Conservation (phyloP, 768 basidiomycete species). For the Coprinopsis sp. region DNA sequence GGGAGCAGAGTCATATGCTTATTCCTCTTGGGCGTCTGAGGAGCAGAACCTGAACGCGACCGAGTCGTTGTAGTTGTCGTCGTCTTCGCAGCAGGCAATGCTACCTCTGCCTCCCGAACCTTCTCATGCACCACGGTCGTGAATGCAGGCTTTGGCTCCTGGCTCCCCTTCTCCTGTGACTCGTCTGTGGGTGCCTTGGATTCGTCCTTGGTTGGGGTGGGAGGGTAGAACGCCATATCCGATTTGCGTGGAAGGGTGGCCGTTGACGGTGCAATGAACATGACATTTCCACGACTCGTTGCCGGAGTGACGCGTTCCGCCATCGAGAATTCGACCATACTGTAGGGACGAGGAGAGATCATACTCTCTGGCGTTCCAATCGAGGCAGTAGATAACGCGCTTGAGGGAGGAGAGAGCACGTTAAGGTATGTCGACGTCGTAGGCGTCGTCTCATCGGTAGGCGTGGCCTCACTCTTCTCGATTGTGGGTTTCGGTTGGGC, state of each 20-base stretch:
- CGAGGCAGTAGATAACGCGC: slow-evolving; percentile 11
- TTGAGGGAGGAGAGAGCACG: slow-evolving; percentile 20
- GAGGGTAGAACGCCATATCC: slow-evolving; percentile 33
- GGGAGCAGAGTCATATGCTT: slow-evolving; percentile 29
- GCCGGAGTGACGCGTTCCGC: slow-evolving; percentile 35
- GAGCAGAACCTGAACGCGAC: slow-evolving; percentile 6
- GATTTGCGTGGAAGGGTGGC: slow-evolving; percentile 22
- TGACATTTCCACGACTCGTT: slow-evolving; percentile 32
- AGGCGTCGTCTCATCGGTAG: not conserved
- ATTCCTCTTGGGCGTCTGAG: slow-evolving; percentile 17
- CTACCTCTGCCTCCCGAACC: slow-evolving; percentile 32
- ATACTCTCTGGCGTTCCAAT: slow-evolving; percentile 15
- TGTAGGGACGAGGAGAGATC: slow-evolving; percentile 27
- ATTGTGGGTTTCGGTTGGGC: not conserved
- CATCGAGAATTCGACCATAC: slow-evolving; percentile 33
- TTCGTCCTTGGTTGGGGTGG: slow-evolving; percentile 26
- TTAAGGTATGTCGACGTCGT: not conserved
- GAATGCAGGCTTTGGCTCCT: slow-evolving; percentile 29
- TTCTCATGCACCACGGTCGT: slow-evolving; percentile 57
- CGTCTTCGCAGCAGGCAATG: not conserved
- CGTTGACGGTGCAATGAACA: slow-evolving; percentile 27
- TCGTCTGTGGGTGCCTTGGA: slow-evolving; percentile 7
- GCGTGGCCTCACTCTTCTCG: not conserved
- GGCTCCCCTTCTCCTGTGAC: slow-evolving; percentile 10
- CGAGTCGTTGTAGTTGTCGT: slow-evolving; percentile 19